phyloP scores from a whole-genome alignment of 2,329 filamentous ascomycete genomes.

The Monosporascus sp. region DNA sequence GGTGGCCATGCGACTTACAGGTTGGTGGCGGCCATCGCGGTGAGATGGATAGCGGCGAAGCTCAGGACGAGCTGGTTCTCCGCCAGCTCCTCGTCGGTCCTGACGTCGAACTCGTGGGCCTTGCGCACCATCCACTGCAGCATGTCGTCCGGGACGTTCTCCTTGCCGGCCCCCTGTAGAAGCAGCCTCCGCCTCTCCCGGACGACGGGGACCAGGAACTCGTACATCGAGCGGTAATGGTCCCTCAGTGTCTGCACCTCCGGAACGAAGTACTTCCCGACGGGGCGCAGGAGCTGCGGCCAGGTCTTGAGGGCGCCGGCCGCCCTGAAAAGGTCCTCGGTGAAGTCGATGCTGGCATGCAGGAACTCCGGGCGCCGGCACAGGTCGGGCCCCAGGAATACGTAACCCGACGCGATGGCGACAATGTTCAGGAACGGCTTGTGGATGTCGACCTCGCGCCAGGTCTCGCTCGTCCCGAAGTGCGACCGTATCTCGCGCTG shows the following conservation, averaged over 20 bases:
- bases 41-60: constrained; percentile 48
- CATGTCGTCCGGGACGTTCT: constrained; percentile 37
- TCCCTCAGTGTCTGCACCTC: constrained; percentile 28
- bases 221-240: constrained; percentile 27
- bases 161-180: constrained; percentile 4
- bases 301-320: constrained; percentile 19
- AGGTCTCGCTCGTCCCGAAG: constrained; percentile 24
- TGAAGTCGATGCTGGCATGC: constrained; percentile 43
- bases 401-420: constrained; percentile 39
- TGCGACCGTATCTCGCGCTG: no score
- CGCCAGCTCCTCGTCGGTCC: constrained; percentile 27
- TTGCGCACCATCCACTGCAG: constrained; percentile 41
- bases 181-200: constrained; percentile 20
- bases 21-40: constrained; percentile 36
- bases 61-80: constrained; percentile 37
- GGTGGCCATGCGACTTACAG: constrained; percentile 22
- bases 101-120: constrained; percentile 24
- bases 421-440: constrained; percentile 39
- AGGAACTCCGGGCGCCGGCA: constrained; percentile 41
- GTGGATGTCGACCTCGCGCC: constrained; percentile 37
- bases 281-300: constrained; percentile 26
- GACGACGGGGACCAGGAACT: constrained; percentile 29
- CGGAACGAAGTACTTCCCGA: constrained; percentile 27
- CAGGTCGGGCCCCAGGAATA: constrained; percentile 44
- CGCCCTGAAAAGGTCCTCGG: constrained; percentile 35